Evolutionary conservation across 768 basidiomycete species (phyloP), one percentile per base, ranked within the genome.

Genomic region (Floccularia luteovirens): DNA sequence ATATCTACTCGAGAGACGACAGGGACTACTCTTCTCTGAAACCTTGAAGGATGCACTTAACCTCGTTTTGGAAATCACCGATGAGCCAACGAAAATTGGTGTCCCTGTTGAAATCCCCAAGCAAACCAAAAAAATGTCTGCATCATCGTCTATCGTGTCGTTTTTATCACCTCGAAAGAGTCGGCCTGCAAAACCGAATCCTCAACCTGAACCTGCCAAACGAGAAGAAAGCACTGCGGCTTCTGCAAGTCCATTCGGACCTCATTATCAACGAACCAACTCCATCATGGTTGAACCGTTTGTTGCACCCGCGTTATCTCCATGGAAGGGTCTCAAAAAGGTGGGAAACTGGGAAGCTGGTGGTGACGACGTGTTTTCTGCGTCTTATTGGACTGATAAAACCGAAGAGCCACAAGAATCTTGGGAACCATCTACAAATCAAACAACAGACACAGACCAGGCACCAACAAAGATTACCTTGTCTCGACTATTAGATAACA

Each of bases 21-120:
- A 84, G 53, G 93, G 92, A 1, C 69, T 98, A 6, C 62, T 94
- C 13, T 96, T 94, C 59, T 84, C 85, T 3, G 92, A 96, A 61
- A 92, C 92, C 55, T 64, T 96, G 24, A 86, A 81, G 5, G 94
- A 97, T 51, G 93, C 93, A 3, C 66, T 97, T 43, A 83, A 72
- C 32, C 64, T 90, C 33, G 72, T 69, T 11, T 63, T 91, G 40
- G 83, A 91, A 42, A 58, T 85, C 17, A 64, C 69, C 2, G 67
- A 74, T 13, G 72, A 77, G 38, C 57, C 67, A 10, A 56, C 46
- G 43, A 48, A 48, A 28, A 45, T 53, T 25, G 44, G 51, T 30
- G 46, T 52, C 19, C 41, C 51, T n/a, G 41, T 60, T 10, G 61
- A 63, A 33, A 44, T 56, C 1, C 50, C 55, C 4, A 63, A 62